Evolutionary conservation across 495 filamentous ascomycete species (phyloP).

Genomic region (Lophiostoma macrostomum): DNA sequence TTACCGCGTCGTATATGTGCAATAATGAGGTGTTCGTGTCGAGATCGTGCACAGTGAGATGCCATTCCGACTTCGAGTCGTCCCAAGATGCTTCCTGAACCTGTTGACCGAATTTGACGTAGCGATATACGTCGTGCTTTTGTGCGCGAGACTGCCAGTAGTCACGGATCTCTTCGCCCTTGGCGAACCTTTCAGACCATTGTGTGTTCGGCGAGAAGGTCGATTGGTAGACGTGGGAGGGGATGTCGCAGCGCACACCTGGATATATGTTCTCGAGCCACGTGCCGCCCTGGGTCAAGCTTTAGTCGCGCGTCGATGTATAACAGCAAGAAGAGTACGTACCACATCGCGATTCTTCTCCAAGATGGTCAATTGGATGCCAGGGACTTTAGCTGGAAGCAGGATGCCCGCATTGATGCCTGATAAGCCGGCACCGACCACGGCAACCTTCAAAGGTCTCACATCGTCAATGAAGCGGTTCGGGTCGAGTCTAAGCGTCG

Average conservation of each 20-base stretch:
- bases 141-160: constrained; percentile 61
- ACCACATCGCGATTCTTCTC: constrained; percentile 57
- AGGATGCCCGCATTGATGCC: constrained; percentile 52
- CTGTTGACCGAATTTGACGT: constrained; percentile 49
- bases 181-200: constrained; percentile 65
- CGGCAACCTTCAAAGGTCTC: constrained; percentile 40
- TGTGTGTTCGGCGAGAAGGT: constrained; percentile 62
- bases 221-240: constrained; percentile 67
- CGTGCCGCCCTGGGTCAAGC: constrained; percentile 49
- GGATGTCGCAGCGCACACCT: constrained; percentile 63
- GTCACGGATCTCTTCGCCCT: constrained; percentile 60
- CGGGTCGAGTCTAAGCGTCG: constrained; percentile 22
- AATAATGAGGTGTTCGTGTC: constrained; percentile 46
- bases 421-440: constrained; percentile 53
- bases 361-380: constrained; percentile 52
- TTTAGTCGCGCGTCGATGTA: neutral
- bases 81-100: constrained; percentile 57
- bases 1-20: constrained; percentile 55
- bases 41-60: constrained; percentile 44
- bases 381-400: constrained; percentile 51
- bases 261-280: constrained; percentile 61
- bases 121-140: constrained; percentile 61
- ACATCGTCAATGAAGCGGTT: constrained; percentile 24
- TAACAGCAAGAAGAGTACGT: constrained; percentile 22
- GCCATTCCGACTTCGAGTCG: constrained; percentile 52